phyloP scores from a whole-genome alignment of 1,139 yeast genomes.

The Candida tunisiensis region DNA sequence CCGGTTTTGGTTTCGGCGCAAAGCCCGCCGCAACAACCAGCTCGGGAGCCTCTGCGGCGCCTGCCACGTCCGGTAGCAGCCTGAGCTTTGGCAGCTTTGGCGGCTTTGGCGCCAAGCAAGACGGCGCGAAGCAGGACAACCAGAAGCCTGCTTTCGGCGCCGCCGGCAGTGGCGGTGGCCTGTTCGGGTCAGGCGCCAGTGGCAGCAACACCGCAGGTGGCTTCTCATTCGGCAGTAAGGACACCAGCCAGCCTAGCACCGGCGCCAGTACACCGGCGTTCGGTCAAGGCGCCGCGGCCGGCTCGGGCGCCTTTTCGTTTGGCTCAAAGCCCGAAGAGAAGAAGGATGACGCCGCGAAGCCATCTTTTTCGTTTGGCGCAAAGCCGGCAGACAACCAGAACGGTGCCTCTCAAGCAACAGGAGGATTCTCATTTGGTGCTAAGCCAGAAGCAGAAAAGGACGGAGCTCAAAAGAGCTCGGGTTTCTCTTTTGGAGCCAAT shows the following conservation, averaged over 20 bases:
- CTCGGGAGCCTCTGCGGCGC: background rate
- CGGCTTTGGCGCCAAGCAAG: slow-evolving; percentile 1
- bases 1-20: background rate
- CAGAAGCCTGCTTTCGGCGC: slow-evolving; percentile 1
- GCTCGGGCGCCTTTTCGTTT: slow-evolving; percentile 1
- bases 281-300: background rate
- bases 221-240: slow-evolving; percentile 1
- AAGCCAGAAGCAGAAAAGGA: slow-evolving; percentile 2
- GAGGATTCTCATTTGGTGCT: slow-evolving; percentile 13
- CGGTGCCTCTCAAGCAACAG: slow-evolving; percentile 1
- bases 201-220: slow-evolving; percentile 1
- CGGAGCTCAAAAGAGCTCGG: slow-evolving; percentile 1
- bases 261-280: background rate
- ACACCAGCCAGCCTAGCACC: background rate
- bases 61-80: background rate
- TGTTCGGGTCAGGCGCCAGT: background rate
- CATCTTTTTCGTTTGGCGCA: slow-evolving; percentile 2
- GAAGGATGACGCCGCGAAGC: background rate
- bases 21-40: background rate
- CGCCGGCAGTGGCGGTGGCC: background rate
- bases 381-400: slow-evolving; percentile 2
- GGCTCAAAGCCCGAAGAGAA: slow-evolving; percentile 1
- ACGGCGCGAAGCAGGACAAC: too few relatives aligned
- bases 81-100: background rate
- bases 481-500: slow-evolving; percentile 5